Evolutionary conservation across 768 basidiomycete species (phyloP).

Genomic region (Mycena indigotica): DNA sequence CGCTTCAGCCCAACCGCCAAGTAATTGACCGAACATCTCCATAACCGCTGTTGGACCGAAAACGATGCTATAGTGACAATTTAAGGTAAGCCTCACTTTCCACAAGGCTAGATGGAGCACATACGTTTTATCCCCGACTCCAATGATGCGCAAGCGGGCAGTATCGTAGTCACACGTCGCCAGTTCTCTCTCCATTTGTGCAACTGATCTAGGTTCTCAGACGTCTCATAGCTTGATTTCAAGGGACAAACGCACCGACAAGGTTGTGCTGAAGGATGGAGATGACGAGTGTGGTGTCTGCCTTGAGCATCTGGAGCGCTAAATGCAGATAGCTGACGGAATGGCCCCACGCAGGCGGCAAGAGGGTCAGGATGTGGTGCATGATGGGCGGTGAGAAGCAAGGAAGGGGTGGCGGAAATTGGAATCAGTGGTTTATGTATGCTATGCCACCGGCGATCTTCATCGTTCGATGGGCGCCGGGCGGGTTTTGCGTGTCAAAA

Average conservation of each 20-base stretch:
- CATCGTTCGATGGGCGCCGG: too few relatives aligned
- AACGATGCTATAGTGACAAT: background rate
- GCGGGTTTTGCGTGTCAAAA: too few relatives aligned
- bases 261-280: slow-evolving; percentile 6
- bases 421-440: too few relatives aligned
- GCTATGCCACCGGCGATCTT: too few relatives aligned
- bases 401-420: background rate
- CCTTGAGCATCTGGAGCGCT: background rate
- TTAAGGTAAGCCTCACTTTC: background rate
- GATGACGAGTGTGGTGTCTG: slow-evolving; percentile 1
- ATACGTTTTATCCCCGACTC: slow-evolving; percentile 9
- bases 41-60: background rate
- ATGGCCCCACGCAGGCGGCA: slow-evolving; percentile 9
- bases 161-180: background rate
- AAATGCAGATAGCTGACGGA: slow-evolving; percentile 8
- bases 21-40: background rate
- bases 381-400: background rate
- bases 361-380: slow-evolving; percentile 10
- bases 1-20: slow-evolving; percentile 6
- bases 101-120: background rate
- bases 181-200: slow-evolving; percentile 5
- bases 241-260: background rate
- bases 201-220: background rate
- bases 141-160: slow-evolving; percentile 3
- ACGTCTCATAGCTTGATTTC: background rate